Evolutionary conservation across 75 land plant species (phyloP).

Genomic region (Larix kaempferi): DNA sequence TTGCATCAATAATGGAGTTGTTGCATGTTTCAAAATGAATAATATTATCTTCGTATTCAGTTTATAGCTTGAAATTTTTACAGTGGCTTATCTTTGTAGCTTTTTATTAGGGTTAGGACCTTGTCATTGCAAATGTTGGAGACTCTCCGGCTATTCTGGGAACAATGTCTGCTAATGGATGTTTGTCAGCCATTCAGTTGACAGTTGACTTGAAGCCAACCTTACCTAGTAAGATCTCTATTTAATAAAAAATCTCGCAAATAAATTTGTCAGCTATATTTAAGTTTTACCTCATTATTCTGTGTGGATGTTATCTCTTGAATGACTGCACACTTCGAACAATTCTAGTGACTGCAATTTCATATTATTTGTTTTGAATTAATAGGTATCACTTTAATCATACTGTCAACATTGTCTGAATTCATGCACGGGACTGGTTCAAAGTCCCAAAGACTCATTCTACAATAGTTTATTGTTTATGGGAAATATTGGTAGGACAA

Average conservation of each 20-base stretch:
- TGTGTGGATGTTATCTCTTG: not conserved
- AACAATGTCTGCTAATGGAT: constrained; percentile 54
- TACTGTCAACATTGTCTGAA: not conserved
- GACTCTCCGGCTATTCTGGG: constrained; percentile 89
- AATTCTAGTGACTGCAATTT: too few relatives aligned
- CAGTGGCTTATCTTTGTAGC: not conserved
- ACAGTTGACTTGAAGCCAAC: constrained; percentile 91
- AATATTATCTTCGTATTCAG: too few relatives aligned
- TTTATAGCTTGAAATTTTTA: too few relatives aligned
- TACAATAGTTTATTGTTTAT: too few relatives aligned
- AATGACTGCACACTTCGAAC: too few relatives aligned
- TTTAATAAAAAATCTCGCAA: not conserved
- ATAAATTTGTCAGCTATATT: not conserved
- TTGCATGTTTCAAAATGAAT: too few relatives aligned
- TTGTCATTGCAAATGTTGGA: constrained; percentile 91
- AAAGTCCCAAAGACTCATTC: too few relatives aligned
- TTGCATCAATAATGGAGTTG: not conserved
- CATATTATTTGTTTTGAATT: not conserved
- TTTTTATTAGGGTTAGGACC: constrained; percentile 60
- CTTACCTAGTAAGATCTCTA: constrained; percentile 60
- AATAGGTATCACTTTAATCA: not conserved
- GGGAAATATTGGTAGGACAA: too few relatives aligned
- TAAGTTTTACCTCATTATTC: not conserved
- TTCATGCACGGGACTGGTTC: not conserved
- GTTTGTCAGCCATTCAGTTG: constrained; percentile 66